phyloP scores from a whole-genome alignment of 768 basidiomycete genomes.

The Rhodocollybia butyracea region DNA sequence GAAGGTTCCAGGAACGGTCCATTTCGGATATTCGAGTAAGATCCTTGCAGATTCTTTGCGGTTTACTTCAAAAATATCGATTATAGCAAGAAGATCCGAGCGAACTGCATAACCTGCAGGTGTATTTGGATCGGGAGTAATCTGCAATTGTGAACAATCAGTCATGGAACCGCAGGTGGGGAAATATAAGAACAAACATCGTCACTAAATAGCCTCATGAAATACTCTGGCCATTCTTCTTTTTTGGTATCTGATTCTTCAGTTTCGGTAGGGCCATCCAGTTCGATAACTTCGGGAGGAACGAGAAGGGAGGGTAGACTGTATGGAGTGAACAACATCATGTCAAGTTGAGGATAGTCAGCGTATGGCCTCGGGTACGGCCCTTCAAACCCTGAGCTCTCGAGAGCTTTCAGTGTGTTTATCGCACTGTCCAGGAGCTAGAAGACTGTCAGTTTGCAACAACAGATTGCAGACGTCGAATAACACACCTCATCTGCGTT shows the following conservation, averaged over 20 bases:
- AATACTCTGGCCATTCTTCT: slow-evolving; percentile 80
- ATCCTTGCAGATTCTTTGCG: slow-evolving; percentile 91
- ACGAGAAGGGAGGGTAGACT: slow-evolving; percentile 78
- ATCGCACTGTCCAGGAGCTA: slow-evolving; percentile 74
- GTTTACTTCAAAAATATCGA: slow-evolving; percentile 93
- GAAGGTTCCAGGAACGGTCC: slow-evolving; percentile 82
- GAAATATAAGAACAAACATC: slow-evolving; percentile 31
- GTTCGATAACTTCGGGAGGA: slow-evolving; percentile 83
- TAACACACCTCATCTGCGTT: slow-evolving; percentile 58
- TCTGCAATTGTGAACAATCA: slow-evolving; percentile 35
- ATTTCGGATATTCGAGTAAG: slow-evolving; percentile 82
- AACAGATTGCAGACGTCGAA: background rate
- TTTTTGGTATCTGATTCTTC: slow-evolving; percentile 74
- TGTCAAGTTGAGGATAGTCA: slow-evolving; percentile 41
- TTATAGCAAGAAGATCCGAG: slow-evolving; percentile 66
- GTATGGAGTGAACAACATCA: slow-evolving; percentile 44
- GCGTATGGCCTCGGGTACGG: slow-evolving; percentile 66
- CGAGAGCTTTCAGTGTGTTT: slow-evolving; percentile 56
- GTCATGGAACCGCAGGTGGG: background rate
- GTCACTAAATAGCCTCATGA: slow-evolving; percentile 63
- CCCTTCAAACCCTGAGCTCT: slow-evolving; percentile 58
- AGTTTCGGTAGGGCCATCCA: slow-evolving; percentile 65
- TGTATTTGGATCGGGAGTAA: slow-evolving; percentile 72
- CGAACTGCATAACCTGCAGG: slow-evolving; percentile 80
- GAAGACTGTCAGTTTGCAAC: background rate